Evolutionary conservation across 768 basidiomycete genomes (phyloP).

Genomic region (Podaxis pistillaris): DNA sequence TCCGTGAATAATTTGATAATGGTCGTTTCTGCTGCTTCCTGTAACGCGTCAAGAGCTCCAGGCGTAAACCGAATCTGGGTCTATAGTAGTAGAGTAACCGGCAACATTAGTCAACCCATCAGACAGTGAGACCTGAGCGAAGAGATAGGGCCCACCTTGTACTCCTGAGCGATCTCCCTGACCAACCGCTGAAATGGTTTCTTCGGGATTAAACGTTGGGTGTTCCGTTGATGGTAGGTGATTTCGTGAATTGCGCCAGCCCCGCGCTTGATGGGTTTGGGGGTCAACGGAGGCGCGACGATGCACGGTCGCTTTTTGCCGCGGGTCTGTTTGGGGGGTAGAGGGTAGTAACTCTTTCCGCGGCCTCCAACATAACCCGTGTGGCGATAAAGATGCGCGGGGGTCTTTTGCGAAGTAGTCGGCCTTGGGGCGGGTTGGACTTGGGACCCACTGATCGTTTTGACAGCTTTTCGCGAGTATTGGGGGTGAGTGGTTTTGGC

Average conservation of each 20-base stretch:
- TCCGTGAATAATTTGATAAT: conserved; percentile 79
- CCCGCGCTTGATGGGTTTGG: conserved; percentile 43
- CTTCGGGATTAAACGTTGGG: conserved; percentile 83
- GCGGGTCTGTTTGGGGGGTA: neutral
- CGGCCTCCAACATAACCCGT: neutral
- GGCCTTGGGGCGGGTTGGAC: neutral
- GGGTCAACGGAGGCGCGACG: neutral
- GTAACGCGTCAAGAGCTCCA: conserved; percentile 82
- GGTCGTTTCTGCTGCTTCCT: conserved; percentile 84
- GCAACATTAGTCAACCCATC: neutral
- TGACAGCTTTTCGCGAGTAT: neutral
- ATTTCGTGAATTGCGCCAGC: conserved; percentile 92
- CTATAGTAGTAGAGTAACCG: conserved; percentile 28
- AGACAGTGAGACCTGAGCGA: neutral
- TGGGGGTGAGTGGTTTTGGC: neutral
- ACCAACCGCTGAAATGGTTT: conserved; percentile 90
- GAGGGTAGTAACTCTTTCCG: neutral
- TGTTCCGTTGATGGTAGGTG: conserved; percentile 85
- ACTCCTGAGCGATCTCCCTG: conserved; percentile 89
- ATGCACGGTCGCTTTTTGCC: neutral
- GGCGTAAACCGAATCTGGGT: conserved; percentile 89
- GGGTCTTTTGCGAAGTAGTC: neutral
- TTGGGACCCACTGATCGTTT: neutral
- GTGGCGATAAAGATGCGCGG: neutral
- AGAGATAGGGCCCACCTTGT: conserved; percentile 55